These are phyloP conservation scores for Prunella vulgaris DNA, from an alignment of 257 asterid species.

Conservation along the genomic window DNA sequence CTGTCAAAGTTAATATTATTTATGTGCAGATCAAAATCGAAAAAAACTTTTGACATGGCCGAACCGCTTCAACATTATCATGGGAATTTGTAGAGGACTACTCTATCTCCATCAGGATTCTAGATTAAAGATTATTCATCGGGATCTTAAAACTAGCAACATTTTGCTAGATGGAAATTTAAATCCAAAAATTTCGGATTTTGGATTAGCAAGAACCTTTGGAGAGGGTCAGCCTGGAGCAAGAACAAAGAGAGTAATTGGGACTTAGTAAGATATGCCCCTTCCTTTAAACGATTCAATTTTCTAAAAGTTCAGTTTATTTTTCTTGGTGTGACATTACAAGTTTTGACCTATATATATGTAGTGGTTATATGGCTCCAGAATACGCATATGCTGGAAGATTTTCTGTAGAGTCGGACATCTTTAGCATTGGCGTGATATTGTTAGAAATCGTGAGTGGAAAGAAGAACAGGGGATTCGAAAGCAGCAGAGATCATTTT, in stretches of 20 bases:
- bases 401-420: constrained; percentile 33
- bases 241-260: constrained; percentile 43
- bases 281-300: not conserved
- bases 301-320: not conserved
- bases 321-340: no score
- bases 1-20: not conserved
- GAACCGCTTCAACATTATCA: constrained; percentile 34
- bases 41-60: constrained; percentile 41
- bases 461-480: constrained; percentile 24
- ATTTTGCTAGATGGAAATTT: constrained; percentile 39
- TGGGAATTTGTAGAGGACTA: constrained; percentile 48
- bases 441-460: constrained; percentile 32
- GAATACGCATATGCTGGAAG: constrained; percentile 24
- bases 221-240: constrained; percentile 43
- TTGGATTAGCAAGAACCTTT: constrained; percentile 43
- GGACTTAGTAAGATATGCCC: constrained; percentile 27
- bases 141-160: constrained; percentile 57
- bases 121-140: constrained; percentile 26
- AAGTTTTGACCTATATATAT: not conserved
- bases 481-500: not conserved
- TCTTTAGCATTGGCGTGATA: constrained; percentile 33
- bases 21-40: constrained; percentile 25
- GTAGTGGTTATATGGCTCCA: constrained; percentile 38
- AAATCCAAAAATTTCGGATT: constrained; percentile 59
- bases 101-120: constrained; percentile 57